Evolutionary conservation across 2,329 filamentous ascomycete genomes (phyloP), one percentile per base, ranked within the genome.

Genomic region (Stachybotrys echinatus): DNA sequence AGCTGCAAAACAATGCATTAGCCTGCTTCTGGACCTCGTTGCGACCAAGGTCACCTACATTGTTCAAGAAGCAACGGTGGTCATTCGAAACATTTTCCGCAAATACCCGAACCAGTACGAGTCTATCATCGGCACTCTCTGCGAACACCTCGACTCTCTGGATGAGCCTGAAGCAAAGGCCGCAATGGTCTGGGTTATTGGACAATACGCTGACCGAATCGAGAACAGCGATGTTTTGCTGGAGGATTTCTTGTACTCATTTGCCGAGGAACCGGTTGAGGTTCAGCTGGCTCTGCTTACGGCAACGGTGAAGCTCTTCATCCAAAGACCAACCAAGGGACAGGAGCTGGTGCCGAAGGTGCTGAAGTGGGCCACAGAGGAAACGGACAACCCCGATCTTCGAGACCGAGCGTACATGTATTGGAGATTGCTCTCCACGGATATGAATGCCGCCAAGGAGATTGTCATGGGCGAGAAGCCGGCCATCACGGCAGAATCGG

Each of bases 41-140:
- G 87, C 92, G 23, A 97, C 94, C n/a, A 97, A 97, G 72, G 87
- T 99, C 49, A 95, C 92, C 0, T 99, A 99, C 65, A 99, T 99
- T 58, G 94, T 99, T 1, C 94, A 99, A 70, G 94, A 99, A 74
- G 94, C 94, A 17, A 99, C 94, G 0, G 94, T 99, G 5, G 94
- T 99, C 22, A 99, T 99, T 64, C 88, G 91, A 58, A 99, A 99
- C 68, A 99, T 99, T 62, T 99, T 99, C 80, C 87, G 94, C 59
- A 97, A 97, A 72, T 99, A 99, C 63, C 94, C 94, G 8, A 96
- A 99, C 66, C 90, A 96, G 66, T 99, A 99, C 70, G 94, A 99
- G 70, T 92, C 88, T 53, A 97, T 99, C 67, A 99, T 99, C 63
- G 87, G 89, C 47, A 95, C 92, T 1, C 79, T 99, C 0, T 97